phyloP scores from a whole-genome alignment of 306 rosid species.

The Mimosa bimucronata region DNA sequence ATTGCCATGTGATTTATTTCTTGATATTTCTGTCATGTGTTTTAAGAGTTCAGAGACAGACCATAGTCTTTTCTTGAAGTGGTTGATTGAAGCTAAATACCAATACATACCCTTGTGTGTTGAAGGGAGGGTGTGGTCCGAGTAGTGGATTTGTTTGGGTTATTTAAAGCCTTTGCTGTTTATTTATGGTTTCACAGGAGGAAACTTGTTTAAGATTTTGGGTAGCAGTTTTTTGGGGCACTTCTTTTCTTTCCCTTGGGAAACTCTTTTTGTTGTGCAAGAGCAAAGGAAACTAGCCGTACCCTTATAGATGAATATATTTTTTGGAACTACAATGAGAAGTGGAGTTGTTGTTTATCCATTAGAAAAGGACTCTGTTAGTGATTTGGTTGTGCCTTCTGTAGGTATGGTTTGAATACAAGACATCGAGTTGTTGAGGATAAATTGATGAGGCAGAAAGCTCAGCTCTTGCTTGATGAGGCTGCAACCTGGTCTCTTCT shows the following conservation, averaged over 20 bases:
- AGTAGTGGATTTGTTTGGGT: slow-evolving; percentile 18
- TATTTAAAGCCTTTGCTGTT: slow-evolving; percentile 8
- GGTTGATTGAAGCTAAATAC: slow-evolving; percentile 14
- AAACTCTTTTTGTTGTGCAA: slow-evolving; percentile 13
- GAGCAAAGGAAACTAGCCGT: slow-evolving; percentile 5
- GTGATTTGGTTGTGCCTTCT: slow-evolving; percentile 23
- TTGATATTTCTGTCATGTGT: slow-evolving; percentile 11
- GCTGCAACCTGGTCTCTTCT: slow-evolving; percentile 98
- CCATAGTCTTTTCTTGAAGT: background rate
- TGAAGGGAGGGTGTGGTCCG: background rate
- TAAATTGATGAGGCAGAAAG: slow-evolving; percentile 94
- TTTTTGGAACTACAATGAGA: too few relatives aligned
- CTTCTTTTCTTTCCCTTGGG: slow-evolving; percentile 16
- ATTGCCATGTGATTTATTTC: slow-evolving; percentile 14
- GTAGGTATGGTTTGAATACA: slow-evolving; percentile 68
- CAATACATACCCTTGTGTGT: background rate
- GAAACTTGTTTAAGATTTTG: background rate
- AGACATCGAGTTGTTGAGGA: slow-evolving; percentile 89
- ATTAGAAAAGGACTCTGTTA: slow-evolving; percentile 28
- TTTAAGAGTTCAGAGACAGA: slow-evolving; percentile 20
- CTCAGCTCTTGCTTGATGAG: slow-evolving; percentile 89
- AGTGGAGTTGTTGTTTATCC: slow-evolving; percentile 26
- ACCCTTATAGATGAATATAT: too few relatives aligned
- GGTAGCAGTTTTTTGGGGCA: background rate
- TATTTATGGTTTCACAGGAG: background rate